These are phyloP conservation scores for Podaxis sp. DNA, from an alignment of 768 basidiomycete genomes.

Conservation along the genomic window DNA sequence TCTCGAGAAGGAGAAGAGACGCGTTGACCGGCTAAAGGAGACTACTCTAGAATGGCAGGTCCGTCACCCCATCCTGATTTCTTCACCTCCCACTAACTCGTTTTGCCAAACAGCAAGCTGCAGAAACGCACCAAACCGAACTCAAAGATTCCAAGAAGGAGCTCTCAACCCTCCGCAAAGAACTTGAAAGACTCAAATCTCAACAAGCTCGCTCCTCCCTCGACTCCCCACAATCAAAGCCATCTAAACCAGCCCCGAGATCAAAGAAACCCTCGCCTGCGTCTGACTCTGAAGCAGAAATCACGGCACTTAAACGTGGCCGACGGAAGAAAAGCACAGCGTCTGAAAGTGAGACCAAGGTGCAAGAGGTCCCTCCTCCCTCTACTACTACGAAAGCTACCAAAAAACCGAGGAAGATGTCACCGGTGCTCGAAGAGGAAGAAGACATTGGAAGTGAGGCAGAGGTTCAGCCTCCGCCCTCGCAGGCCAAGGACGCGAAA, in stretches of 20 bases:
- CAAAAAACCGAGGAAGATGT: slow-evolving; percentile 22
- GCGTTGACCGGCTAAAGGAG: slow-evolving; percentile 41
- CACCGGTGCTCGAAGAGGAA: slow-evolving; percentile 18
- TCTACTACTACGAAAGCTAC: neutral
- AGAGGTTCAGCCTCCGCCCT: slow-evolving; percentile 18
- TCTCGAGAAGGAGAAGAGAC: slow-evolving; percentile 43
- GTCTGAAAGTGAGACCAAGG: slow-evolving; percentile 20
- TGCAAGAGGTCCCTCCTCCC: slow-evolving; percentile 10
- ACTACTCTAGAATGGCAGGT: slow-evolving; percentile 49
- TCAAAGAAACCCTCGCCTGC: neutral
- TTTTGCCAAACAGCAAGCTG: slow-evolving; percentile 33
- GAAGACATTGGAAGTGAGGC: slow-evolving; percentile 18
- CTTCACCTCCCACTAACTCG: neutral
- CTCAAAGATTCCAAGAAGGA: slow-evolving; percentile 33
- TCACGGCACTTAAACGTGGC: slow-evolving; percentile 14
- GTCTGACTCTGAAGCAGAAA: neutral
- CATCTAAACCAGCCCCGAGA: neutral
- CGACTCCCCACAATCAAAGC: neutral
- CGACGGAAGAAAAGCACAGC: slow-evolving; percentile 17
- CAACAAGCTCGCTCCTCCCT: slow-evolving; percentile 32
- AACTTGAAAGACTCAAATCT: slow-evolving; percentile 43
- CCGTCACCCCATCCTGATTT: slow-evolving; percentile 9
- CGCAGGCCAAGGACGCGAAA: slow-evolving; percentile 23
- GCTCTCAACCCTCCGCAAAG: slow-evolving; percentile 39
- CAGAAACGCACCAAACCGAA: slow-evolving; percentile 35